Evolutionary conservation across 2,329 filamentous ascomycete genomes (phyloP).

Genomic region (Elsinoe fawcettii): DNA sequence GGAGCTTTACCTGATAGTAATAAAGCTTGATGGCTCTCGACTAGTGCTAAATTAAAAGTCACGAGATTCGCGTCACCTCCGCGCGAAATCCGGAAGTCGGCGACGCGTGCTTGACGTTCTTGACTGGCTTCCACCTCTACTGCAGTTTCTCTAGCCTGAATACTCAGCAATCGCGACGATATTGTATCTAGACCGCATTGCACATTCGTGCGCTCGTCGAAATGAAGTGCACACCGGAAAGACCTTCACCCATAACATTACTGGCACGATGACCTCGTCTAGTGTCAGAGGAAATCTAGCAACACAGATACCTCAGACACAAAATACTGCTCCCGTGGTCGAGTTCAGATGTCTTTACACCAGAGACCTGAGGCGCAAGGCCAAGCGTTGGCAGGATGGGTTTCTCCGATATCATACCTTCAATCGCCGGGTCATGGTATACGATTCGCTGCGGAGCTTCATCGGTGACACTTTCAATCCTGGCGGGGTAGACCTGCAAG

Average conservation of each 20-base stretch:
- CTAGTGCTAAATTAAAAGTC: not conserved
- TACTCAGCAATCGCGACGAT: not conserved
- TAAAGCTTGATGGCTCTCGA: too few species aligned
- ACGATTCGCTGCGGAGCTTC: conserved; percentile 71
- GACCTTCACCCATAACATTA: too few species aligned
- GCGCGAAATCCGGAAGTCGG: conserved; percentile 1
- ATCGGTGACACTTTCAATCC: conserved; percentile 81
- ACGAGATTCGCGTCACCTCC: conserved; percentile 6
- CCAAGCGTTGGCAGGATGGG: conserved; percentile 92
- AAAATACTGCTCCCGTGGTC: conserved; percentile 65
- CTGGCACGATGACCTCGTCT: conserved; percentile 26
- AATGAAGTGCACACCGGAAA: not conserved
- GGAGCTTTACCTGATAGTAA: too few species aligned
- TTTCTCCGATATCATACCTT: conserved; percentile 80
- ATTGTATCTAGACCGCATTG: not conserved
- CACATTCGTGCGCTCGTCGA: not conserved
- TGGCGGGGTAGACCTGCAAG: conserved; percentile 57
- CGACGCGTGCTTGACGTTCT: not conserved
- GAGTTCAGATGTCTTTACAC: conserved; percentile 85
- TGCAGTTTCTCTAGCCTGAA: not conserved
- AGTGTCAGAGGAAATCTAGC: conserved; percentile 30
- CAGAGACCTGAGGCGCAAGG: conserved; percentile 74
- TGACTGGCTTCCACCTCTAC: not conserved
- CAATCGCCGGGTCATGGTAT: conserved; percentile 86
- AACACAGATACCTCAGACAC: conserved; percentile 41